These are phyloP conservation scores for Protomyces macrosporus DNA, from an alignment of 1,139 yeast species.

Conservation along the genomic window DNA sequence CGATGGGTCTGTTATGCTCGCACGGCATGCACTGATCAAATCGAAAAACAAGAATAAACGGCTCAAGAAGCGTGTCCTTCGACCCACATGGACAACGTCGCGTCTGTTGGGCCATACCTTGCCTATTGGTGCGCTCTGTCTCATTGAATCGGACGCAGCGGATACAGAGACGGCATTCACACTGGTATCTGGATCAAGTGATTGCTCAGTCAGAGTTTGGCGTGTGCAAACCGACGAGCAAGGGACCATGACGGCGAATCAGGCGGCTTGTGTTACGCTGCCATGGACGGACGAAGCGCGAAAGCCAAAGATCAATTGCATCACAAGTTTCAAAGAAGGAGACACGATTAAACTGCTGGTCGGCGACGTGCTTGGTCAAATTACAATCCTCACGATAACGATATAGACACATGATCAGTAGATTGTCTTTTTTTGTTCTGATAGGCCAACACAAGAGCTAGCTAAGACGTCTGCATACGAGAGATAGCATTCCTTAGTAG, in stretches of 20 bases:
- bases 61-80: neutral
- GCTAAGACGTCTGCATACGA: neutral
- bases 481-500: constrained; percentile 39
- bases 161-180: neutral
- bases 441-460: neutral
- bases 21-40: neutral
- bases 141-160: neutral
- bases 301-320: neutral
- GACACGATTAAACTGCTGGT: neutral
- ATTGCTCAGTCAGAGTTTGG: neutral
- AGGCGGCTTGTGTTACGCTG: neutral
- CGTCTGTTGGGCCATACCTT: neutral
- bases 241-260: neutral
- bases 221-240: neutral
- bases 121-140: neutral
- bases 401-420: neutral
- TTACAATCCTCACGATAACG: neutral
- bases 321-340: neutral
- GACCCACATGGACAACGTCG: neutral
- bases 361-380: neutral
- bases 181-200: neutral
- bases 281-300: neutral
- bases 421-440: neutral
- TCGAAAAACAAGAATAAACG: neutral
- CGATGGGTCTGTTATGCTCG: neutral